phyloP scores from a whole-genome alignment of 2,329 filamentous ascomycete genomes.

The Magnaporthiopsis rhizophila region DNA sequence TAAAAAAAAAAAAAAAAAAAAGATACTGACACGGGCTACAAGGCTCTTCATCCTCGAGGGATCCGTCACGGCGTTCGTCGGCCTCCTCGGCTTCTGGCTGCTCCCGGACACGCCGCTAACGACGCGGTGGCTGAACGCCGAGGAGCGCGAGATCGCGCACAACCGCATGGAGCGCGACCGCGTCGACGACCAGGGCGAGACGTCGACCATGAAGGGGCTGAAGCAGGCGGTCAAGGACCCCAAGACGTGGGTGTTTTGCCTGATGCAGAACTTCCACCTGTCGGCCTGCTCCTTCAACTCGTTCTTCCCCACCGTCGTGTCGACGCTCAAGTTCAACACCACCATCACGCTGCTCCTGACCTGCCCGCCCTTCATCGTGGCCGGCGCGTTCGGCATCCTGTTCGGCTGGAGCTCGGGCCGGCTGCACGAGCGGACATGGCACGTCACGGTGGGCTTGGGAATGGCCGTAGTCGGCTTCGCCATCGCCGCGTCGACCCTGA shows the following conservation, averaged over 20 bases:
- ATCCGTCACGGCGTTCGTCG: conserved; percentile 23
- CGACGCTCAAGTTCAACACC: conserved; percentile 23
- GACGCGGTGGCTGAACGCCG: conserved; percentile 14
- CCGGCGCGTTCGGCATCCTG: conserved; percentile 18
- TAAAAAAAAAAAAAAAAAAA: too few species aligned
- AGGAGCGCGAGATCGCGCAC: conserved; percentile 21
- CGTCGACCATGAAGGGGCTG: conserved; percentile 14
- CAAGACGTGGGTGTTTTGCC: conserved; percentile 18
- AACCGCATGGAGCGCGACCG: conserved; percentile 20
- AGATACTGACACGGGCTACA: too few species aligned
- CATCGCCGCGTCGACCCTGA: conserved; percentile 13
- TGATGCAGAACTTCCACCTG: conserved; percentile 13
- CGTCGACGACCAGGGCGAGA: conserved; percentile 18
- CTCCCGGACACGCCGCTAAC: conserved; percentile 18
- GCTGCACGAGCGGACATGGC: conserved; percentile 6
- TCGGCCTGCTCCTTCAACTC: conserved; percentile 16
- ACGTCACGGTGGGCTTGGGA: conserved; percentile 1
- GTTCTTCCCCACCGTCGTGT: conserved; percentile 23
- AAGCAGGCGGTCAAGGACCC: conserved; percentile 16
- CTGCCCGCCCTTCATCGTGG: conserved; percentile 35
- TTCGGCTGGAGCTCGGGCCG: conserved; percentile 4
- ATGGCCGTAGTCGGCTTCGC: conserved; percentile 5
- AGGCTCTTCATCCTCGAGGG: conserved; percentile 28
- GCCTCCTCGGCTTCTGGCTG: conserved; percentile 13
- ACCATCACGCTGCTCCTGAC: conserved; percentile 37